A percentile compares a stretch with the other conserved stretches of the same genome.
Conservation (phyloP, 2,329 filamentous ascomycete genomes). For the Truncatella angustata region DNA sequence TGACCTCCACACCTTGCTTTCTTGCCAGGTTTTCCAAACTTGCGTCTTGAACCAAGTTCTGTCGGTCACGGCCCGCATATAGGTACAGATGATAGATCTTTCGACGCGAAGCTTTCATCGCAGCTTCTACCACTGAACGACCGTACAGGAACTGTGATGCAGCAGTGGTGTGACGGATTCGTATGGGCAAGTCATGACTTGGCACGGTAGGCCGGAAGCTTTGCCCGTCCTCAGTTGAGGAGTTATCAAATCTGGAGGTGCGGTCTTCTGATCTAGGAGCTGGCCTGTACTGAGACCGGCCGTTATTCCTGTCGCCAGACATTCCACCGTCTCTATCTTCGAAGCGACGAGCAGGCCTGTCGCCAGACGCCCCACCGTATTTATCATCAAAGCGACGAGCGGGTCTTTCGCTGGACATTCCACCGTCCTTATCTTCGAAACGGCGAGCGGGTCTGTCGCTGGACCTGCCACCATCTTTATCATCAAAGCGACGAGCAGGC, state of each 20-base stretch:
- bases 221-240: background rate
- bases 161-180: slow-evolving; percentile 66
- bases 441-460: background rate
- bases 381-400: background rate
- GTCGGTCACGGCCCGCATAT: slow-evolving; percentile 57
- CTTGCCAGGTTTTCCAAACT: slow-evolving; percentile 45
- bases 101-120: slow-evolving; percentile 64
- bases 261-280: background rate
- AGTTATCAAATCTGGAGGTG: background rate
- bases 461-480: background rate
- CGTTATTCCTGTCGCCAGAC: background rate
- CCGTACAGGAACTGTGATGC: slow-evolving; percentile 93
- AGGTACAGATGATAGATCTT: slow-evolving; percentile 85
- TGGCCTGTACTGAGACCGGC: background rate
- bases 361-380: background rate
- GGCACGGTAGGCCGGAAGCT: background rate
- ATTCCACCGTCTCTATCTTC: background rate
- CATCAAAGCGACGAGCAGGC: background rate
- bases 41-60: slow-evolving; percentile 43
- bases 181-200: slow-evolving; percentile 32
- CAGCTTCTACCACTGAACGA: slow-evolving; percentile 74
- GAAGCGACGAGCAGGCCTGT: background rate
- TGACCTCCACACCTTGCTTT: slow-evolving; percentile 51
- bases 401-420: background rate
- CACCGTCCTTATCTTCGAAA: background rate